Conservation (phyloP, 805 yeast species). For the Nakazawaea ernobii region DNA sequence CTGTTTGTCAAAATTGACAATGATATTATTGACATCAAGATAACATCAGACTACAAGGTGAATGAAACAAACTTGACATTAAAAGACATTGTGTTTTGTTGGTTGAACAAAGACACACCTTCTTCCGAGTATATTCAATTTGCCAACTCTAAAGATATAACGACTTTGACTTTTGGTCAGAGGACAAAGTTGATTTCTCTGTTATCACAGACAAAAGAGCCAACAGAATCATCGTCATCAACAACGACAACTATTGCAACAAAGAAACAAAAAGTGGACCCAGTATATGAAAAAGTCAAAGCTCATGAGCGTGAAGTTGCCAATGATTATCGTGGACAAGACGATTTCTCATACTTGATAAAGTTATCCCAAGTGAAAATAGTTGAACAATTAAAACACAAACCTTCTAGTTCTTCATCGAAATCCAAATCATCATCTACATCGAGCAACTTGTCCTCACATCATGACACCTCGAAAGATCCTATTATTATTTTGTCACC, state of each 20-base stretch:
- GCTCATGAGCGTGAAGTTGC: slow-evolving; percentile 32
- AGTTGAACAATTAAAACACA: slow-evolving; percentile 7
- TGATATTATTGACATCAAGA: slow-evolving; percentile 2
- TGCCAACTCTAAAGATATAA: slow-evolving; percentile 6
- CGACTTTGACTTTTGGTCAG: slow-evolving; percentile 10
- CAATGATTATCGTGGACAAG: slow-evolving; percentile 33
- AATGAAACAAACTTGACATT: slow-evolving; percentile 1
- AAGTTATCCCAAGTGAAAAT: slow-evolving; percentile 9
- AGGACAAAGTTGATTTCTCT: slow-evolving; percentile 9
- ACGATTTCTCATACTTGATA: slow-evolving; percentile 10
- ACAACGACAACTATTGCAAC: background rate
- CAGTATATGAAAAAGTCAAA: slow-evolving; percentile 29
- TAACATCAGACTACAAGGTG: slow-evolving; percentile 2
- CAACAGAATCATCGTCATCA: slow-evolving; percentile 7
- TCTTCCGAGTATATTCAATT: slow-evolving; percentile 11
- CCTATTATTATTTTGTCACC: slow-evolving; percentile 78
- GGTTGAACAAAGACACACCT: slow-evolving; percentile 8
- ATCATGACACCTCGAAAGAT: slow-evolving; percentile 28
- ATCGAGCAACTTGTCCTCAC: background rate
- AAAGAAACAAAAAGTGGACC: slow-evolving; percentile 21
- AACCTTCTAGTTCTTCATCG: slow-evolving; percentile 13
- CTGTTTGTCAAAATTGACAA: slow-evolving; percentile 7
- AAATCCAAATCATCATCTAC: slow-evolving; percentile 5
- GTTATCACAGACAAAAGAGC: slow-evolving; percentile 6
- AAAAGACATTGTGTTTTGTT: slow-evolving; percentile 8